Evolutionary conservation across 75 land plant species (phyloP).

Genomic region (Picea sitchensis): DNA sequence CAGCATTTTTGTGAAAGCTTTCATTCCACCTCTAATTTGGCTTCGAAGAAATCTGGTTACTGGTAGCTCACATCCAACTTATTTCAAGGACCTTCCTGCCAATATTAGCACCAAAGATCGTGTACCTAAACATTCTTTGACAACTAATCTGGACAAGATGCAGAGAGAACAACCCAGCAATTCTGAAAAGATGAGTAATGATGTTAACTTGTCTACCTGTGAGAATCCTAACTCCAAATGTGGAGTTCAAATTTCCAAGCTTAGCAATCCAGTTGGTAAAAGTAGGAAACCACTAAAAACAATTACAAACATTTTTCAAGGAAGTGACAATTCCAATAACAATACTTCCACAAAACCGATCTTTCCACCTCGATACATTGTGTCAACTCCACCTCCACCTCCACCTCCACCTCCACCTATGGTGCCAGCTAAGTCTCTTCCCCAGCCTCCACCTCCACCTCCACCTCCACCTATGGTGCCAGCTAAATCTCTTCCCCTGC

Average conservation of each 20-base stretch:
- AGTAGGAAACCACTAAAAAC: conserved; percentile 9
- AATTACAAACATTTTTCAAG: background rate
- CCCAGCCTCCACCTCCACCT: conserved; percentile 10
- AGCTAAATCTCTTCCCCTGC: conserved; percentile 14
- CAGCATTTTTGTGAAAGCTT: conserved; percentile 5
- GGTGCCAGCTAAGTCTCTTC: background rate
- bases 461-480: conserved; percentile 28
- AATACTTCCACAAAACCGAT: background rate
- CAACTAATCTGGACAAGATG: background rate
- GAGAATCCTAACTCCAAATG: conserved; percentile 15
- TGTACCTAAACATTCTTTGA: background rate
- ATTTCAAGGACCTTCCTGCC: background rate
- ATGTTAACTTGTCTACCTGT: conserved; percentile 13
- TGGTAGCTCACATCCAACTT: background rate
- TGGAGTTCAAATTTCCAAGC: conserved; percentile 21
- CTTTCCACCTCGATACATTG: conserved; percentile 6
- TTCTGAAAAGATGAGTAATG: background rate
- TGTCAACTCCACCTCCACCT: conserved; percentile 5
- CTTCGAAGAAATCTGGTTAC: conserved; percentile 9
- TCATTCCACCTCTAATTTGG: conserved; percentile 22
- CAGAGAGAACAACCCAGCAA: background rate
- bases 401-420: background rate
- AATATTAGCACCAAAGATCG: background rate
- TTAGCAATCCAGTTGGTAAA: conserved; percentile 17
- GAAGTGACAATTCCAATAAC: conserved; percentile 1